phyloP scores from a whole-genome alignment of 345 rosid genomes.

The Syzygium aqueum region DNA sequence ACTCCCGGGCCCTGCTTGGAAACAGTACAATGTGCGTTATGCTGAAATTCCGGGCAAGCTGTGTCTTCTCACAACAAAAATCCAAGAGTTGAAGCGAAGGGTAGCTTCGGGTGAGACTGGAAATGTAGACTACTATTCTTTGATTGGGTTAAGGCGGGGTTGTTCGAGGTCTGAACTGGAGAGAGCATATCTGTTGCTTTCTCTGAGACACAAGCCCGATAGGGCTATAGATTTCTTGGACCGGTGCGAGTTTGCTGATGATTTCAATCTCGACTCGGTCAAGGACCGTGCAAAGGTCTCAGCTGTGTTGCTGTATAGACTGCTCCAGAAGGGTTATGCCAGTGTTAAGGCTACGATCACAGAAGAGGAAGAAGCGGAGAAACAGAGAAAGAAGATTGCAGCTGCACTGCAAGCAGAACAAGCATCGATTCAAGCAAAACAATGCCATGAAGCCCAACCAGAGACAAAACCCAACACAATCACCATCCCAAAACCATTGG shows the following conservation, averaged over 20 bases:
- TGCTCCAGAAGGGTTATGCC: slow-evolving; percentile 30
- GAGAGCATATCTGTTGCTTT: slow-evolving; percentile 32
- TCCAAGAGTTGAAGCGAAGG: slow-evolving; percentile 29
- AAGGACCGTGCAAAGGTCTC: slow-evolving; percentile 32
- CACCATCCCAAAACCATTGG: background rate
- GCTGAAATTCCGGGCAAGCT: slow-evolving; percentile 33
- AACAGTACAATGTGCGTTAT: slow-evolving; percentile 24
- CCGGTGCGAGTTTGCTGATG: slow-evolving; percentile 34
- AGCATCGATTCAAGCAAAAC: slow-evolving; percentile 31
- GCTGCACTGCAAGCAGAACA: slow-evolving; percentile 39
- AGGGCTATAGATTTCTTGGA: slow-evolving; percentile 27
- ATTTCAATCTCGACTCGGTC: slow-evolving; percentile 26
- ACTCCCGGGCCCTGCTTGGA: slow-evolving; percentile 50
- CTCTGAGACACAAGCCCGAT: slow-evolving; percentile 37
- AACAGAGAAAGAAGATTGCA: slow-evolving; percentile 41
- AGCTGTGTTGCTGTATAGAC: slow-evolving; percentile 26
- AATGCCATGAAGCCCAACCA: slow-evolving; percentile 12
- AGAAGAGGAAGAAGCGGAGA: slow-evolving; percentile 64
- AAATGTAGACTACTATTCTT: slow-evolving; percentile 32
- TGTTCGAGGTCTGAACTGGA: slow-evolving; percentile 41
- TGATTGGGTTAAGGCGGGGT: slow-evolving; percentile 39
- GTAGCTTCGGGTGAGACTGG: slow-evolving; percentile 34
- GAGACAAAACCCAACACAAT: slow-evolving; percentile 10
- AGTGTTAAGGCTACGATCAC: slow-evolving; percentile 13
- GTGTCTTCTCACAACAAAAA: slow-evolving; percentile 18